Conservation (phyloP, 805 yeast species). For the Kurtzmaniella cleridarum region DNA sequence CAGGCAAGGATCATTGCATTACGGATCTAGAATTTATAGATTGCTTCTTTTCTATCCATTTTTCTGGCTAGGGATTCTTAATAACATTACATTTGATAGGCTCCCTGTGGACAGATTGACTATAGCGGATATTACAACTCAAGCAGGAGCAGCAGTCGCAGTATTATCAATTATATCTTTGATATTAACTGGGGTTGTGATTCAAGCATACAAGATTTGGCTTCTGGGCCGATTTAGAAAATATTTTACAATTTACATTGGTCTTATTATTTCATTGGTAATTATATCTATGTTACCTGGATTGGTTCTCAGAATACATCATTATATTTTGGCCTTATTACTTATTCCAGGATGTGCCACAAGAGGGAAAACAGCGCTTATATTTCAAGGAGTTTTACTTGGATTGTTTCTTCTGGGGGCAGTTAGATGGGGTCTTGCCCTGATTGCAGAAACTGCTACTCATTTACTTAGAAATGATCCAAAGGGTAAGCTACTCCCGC, state of each 20-base stretch:
- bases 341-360: constrained; percentile 83
- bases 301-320: constrained; percentile 72
- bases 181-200: constrained; percentile 49
- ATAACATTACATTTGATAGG: constrained; percentile 83
- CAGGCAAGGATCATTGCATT: neutral
- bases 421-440: constrained; percentile 90
- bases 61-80: constrained; percentile 79
- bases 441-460: constrained; percentile 72
- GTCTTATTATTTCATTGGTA: constrained; percentile 39
- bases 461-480: constrained; percentile 74
- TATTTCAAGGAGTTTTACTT: constrained; percentile 78
- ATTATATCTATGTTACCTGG: constrained; percentile 53
- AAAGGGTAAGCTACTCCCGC: constrained; percentile 48
- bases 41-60: constrained; percentile 67
- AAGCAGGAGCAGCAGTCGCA: constrained; percentile 73
- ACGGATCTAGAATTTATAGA: constrained; percentile 24
- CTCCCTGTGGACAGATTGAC: constrained; percentile 85
- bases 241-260: constrained; percentile 51
- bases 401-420: constrained; percentile 84
- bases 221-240: constrained; percentile 60
- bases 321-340: constrained; percentile 68
- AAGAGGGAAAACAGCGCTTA: constrained; percentile 59
- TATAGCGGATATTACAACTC: constrained; percentile 59
- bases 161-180: constrained; percentile 44
- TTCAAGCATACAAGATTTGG: constrained; percentile 82